Evolutionary conservation across 371 early-diverging fungal species (phyloP).

Genomic region (Enterospora canceri): DNA sequence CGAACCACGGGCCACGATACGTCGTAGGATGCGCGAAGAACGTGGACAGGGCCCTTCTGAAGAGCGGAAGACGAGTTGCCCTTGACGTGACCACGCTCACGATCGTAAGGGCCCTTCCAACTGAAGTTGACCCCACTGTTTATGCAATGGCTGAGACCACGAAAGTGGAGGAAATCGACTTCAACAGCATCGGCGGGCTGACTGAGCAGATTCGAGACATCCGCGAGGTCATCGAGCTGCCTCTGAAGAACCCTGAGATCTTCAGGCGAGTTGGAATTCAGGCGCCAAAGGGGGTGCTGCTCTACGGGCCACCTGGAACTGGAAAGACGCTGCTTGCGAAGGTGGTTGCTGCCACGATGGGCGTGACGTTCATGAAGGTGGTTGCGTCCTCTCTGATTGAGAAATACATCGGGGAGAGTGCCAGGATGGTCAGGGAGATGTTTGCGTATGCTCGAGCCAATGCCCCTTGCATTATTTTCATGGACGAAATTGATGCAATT

Average conservation of each 20-base stretch:
- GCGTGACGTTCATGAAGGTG: conserved; percentile 87
- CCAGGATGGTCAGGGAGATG: conserved; percentile 89
- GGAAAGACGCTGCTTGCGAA: conserved; percentile 71
- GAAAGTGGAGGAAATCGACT: conserved; percentile 71
- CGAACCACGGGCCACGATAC: conserved; percentile 90
- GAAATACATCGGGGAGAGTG: conserved; percentile 95
- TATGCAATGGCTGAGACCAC: conserved; percentile 83
- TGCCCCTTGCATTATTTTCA: conserved; percentile 98
- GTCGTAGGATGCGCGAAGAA: conserved; percentile 90
- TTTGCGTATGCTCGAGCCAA: conserved; percentile 94
- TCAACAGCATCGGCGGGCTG: conserved; percentile 92
- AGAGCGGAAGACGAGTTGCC: conserved; percentile 80
- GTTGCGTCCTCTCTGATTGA: conserved; percentile 92
- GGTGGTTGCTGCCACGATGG: conserved; percentile 85
- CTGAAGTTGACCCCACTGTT: conserved; percentile 95
- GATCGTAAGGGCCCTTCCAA: conserved; percentile 88
- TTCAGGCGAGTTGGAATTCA: conserved; percentile 91
- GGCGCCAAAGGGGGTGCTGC: conserved; percentile 88
- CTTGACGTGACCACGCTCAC: conserved; percentile 97
- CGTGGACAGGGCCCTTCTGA: conserved; percentile 69
- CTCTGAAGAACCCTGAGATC: conserved; percentile 92
- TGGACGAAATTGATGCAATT: conserved; percentile 99
- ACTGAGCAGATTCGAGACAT: conserved; percentile 88
- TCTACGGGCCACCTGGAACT: conserved; percentile 95
- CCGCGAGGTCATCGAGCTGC: conserved; percentile 91